phyloP scores from a whole-genome alignment of 129 eudicot genomes.

The Flaveria robusta region DNA sequence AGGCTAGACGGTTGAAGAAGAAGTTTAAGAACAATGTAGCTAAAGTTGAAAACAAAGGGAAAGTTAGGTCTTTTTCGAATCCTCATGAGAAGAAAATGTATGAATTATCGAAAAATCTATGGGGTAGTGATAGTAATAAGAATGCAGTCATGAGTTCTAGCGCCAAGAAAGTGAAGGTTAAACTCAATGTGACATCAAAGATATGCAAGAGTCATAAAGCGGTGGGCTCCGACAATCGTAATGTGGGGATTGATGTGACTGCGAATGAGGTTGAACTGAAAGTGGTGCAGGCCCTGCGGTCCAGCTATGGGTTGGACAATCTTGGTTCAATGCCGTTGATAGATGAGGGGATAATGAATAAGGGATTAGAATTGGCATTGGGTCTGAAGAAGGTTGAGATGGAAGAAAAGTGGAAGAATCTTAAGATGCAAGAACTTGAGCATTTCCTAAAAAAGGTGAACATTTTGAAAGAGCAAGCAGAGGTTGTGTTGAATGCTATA shows the following conservation, averaged over 20 bases:
- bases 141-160: slow-evolving; percentile 17
- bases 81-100: slow-evolving; percentile 57
- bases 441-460: slow-evolving; percentile 37
- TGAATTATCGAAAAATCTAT: slow-evolving; percentile 55
- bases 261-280: slow-evolving; percentile 16
- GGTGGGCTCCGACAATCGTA: slow-evolving; percentile 12
- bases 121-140: slow-evolving; percentile 41
- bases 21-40: slow-evolving; percentile 43
- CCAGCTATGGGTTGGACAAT: too few relatives aligned
- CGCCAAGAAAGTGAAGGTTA: slow-evolving; percentile 23
- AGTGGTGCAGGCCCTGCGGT: slow-evolving; percentile 3
- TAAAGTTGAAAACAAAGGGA: slow-evolving; percentile 34
- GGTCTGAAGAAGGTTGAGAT: slow-evolving; percentile 35
- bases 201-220: too few relatives aligned
- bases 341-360: slow-evolving; percentile 34
- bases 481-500: slow-evolving; percentile 38
- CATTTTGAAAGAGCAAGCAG: slow-evolving; percentile 36
- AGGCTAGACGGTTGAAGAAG: slow-evolving; percentile 54
- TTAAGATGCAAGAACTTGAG: slow-evolving; percentile 40
- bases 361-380: slow-evolving; percentile 32
- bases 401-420: slow-evolving; percentile 45
- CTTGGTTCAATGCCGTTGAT: slow-evolving; percentile 20
- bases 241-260: slow-evolving; percentile 24
- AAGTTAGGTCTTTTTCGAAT: slow-evolving; percentile 44
- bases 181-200: slow-evolving; percentile 31